Evolutionary conservation across 257 asterid species (phyloP), one percentile per base, ranked within the genome.

Genomic region (Primulina eburnea): DNA sequence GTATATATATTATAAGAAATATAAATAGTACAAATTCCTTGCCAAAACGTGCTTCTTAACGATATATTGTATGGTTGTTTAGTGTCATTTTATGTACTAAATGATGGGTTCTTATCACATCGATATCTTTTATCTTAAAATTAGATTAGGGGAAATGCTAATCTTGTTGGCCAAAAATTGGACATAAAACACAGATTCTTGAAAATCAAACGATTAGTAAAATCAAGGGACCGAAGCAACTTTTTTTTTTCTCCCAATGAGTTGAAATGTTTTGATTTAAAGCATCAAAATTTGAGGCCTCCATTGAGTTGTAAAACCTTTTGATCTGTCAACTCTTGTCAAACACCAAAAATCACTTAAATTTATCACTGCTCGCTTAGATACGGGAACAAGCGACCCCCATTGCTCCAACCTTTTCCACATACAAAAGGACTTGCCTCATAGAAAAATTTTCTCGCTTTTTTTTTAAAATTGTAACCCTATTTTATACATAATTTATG

Each of bases 41-140:
- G 0, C 24, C 24, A 21, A 21, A 21, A 21, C 24, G 0, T 21
- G 24, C 24, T 21, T 21, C 24, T 21, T 21, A 21, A 21, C 24
- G 24, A 21, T 21, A 21, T 0, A 24, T 24, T 24, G 26, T 24
- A 24, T 24, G 26, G 26, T 24, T 24, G 74, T 56, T 58, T 43
- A 76, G 58, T 38, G 71, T 67, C 32, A 55, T 70, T 80, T 80
- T 70, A 58, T 67, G 72, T 79, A 80, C 26, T 24, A 24, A 11
- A 24, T 76, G 81, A 80, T 65, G 74, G 84, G 70, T 73, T 0
- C 65, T 78, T 77, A 60, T 79, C 86, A 75, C 82, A 66, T 72
- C 72, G 26, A 24, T 24, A 24, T 71, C 81, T 50, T 69, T 56
- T 14, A 14, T 2, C 5, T 10, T 65, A 40, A 40, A 40, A 10